Conservation (phyloP, 306 rosid species). For the Cucurbita pepo region DNA sequence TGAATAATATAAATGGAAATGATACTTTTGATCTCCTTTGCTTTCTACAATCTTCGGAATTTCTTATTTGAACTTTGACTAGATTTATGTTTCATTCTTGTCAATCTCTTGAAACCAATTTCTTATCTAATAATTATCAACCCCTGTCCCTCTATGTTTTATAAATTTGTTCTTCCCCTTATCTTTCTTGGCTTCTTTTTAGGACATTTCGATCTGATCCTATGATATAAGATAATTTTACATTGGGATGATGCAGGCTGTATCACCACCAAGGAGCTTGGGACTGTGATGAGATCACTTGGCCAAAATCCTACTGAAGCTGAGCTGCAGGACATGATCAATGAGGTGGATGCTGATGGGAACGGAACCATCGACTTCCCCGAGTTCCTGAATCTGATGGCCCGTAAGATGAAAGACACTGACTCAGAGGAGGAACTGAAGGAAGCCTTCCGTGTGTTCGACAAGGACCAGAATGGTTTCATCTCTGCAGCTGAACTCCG, state of each 20-base stretch:
- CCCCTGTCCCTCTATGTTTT: background rate
- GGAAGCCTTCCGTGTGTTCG: conserved; percentile 75
- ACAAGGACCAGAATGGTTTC: conserved; percentile 83
- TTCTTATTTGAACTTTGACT: background rate
- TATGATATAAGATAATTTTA: background rate
- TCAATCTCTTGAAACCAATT: background rate
- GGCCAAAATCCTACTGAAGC: conserved; percentile 87
- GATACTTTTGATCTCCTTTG: background rate
- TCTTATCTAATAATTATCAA: background rate
- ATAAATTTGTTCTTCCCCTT: background rate
- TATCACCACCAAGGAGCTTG: conserved; percentile 72
- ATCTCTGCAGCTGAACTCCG: conserved; percentile 86
- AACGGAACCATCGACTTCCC: conserved; percentile 77
- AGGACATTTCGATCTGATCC: background rate
- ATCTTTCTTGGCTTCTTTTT: background rate
- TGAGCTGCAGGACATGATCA: conserved; percentile 71
- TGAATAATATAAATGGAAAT: background rate
- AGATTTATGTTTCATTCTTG: background rate
- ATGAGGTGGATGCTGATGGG: conserved; percentile 78
- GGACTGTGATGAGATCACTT: conserved; percentile 68
- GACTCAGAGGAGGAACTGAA: conserved; percentile 77
- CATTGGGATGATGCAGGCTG: conserved; percentile 27
- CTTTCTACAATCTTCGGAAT: background rate
- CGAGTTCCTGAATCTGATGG: conserved; percentile 71
- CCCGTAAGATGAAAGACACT: conserved; percentile 71